Base-by-base conservation (phyloP, 768 basidiomycete species). In the Russula sp. region DNA sequence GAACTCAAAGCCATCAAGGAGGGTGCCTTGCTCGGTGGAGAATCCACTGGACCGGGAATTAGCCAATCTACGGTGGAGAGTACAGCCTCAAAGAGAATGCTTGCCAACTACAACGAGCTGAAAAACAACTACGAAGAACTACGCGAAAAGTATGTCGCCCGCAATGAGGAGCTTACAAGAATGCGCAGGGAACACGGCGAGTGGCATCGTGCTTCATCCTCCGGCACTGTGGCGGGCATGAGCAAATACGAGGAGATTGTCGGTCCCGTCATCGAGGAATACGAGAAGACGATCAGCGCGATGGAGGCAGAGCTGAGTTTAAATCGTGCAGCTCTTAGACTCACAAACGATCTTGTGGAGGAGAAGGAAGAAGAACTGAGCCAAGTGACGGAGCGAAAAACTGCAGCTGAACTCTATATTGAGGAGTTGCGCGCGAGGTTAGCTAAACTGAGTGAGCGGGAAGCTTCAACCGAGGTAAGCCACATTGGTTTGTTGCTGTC, bases 231-330 rank as follows among this genome's bases (percentile, higher is more conserved):
- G 22, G 81, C 83, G 3, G 88, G 84, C 18, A 89, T 68, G 67
- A 68, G 66, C 62, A 87, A 86, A 69, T 93, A 93, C 69, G 92
- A 93, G 69, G 92, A 93, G 74, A 93, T 90, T 65, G 95, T 98
- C 22, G 95, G 93, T 16, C 96, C 96, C 2, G 94, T 99, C 67
- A 97, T 99, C 55, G 91, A 97, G 74, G 94, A 98, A 75, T 99
- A 99, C 74, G 96, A 99, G 78, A 93, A 96, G 79, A 93, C 93
- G 1, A 96, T 98, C 66, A 82, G 85, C 45, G 88, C 93, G 2
- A 88, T 99, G 81, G 97, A 99, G 73, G 90, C 90, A 0, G 93
- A 96, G 73, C 79, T 97, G 56, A 90, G 82, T 66, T 78, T 95
- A 58, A 93, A 93, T 67, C 81, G 88, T 53, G 92, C 90, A 1